Conservation (phyloP, 2,329 filamentous ascomycete genomes). For the Talaromyces sp. region DNA sequence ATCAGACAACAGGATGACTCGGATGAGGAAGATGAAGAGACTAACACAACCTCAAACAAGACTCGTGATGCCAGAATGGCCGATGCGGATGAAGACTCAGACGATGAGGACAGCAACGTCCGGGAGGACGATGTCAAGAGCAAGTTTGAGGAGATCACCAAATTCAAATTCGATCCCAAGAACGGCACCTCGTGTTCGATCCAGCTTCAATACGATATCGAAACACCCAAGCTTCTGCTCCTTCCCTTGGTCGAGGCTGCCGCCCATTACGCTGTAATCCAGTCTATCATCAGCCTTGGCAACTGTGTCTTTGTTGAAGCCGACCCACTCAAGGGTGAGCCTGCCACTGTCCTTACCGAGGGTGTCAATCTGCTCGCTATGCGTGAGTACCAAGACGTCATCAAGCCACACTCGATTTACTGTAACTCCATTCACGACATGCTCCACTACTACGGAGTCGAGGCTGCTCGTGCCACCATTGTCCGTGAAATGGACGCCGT, state of each 20-base stretch:
- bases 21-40: constrained; percentile 58
- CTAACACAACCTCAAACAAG: constrained; percentile 36
- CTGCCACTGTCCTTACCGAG: constrained; percentile 68
- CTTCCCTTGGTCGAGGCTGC: constrained; percentile 85
- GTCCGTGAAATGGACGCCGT: constrained; percentile 82
- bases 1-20: constrained; percentile 66
- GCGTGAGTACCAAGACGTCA: constrained; percentile 81
- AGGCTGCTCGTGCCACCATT: constrained; percentile 86
- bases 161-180: constrained; percentile 78
- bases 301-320: constrained; percentile 70
- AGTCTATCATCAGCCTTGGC: constrained; percentile 78
- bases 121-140: constrained; percentile 68
- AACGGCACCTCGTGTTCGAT: constrained; percentile 76
- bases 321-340: constrained; percentile 54
- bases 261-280: constrained; percentile 77
- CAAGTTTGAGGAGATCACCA: constrained; percentile 67
- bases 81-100: constrained; percentile 39
- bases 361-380: constrained; percentile 90
- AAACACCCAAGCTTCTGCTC: constrained; percentile 88
- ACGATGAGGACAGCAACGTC: constrained; percentile 48
- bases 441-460: constrained; percentile 84
- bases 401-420: constrained; percentile 82
- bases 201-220: constrained; percentile 77
- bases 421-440: constrained; percentile 93
- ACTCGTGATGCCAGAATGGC: constrained; percentile 41